phyloP scores from a whole-genome alignment of 345 rosid genomes.

The Corymbia maculata region DNA sequence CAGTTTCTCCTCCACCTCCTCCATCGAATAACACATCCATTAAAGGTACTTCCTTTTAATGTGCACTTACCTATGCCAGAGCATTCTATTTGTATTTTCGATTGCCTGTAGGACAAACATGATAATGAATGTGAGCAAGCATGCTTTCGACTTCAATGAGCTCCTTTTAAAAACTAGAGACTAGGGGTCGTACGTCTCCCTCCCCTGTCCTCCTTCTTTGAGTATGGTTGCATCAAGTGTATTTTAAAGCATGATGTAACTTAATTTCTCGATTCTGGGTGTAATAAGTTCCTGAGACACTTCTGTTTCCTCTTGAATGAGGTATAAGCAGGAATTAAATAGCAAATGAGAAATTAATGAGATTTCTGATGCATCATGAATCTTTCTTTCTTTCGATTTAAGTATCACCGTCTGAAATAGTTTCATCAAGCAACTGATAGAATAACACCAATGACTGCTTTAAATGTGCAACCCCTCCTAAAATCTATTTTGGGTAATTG shows the following conservation, averaged over 20 bases:
- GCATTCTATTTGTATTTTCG: not conserved
- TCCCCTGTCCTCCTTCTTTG: not conserved
- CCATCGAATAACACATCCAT: not conserved
- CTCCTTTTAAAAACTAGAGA: not conserved
- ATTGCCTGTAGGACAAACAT: not conserved
- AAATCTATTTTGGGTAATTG: not conserved
- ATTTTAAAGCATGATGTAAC: not conserved
- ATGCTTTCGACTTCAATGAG: not conserved
- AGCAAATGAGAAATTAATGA: not conserved
- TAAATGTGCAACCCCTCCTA: not conserved
- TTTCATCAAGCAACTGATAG: not conserved
- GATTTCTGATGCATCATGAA: not conserved
- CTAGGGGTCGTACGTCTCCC: not conserved
- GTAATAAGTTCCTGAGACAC: not conserved
- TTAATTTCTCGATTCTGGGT: not conserved
- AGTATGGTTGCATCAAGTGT: not conserved
- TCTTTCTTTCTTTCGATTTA: not conserved
- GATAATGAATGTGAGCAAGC: not conserved
- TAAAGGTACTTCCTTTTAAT: not conserved
- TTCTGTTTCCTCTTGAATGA: not conserved
- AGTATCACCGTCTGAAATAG: not conserved
- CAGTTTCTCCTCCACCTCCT: not conserved
- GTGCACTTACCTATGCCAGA: not conserved
- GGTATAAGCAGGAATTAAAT: not conserved
- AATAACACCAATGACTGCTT: not conserved